Conservation (phyloP, 345 rosid genomes). For the Erysimum cheiranthoides region DNA sequence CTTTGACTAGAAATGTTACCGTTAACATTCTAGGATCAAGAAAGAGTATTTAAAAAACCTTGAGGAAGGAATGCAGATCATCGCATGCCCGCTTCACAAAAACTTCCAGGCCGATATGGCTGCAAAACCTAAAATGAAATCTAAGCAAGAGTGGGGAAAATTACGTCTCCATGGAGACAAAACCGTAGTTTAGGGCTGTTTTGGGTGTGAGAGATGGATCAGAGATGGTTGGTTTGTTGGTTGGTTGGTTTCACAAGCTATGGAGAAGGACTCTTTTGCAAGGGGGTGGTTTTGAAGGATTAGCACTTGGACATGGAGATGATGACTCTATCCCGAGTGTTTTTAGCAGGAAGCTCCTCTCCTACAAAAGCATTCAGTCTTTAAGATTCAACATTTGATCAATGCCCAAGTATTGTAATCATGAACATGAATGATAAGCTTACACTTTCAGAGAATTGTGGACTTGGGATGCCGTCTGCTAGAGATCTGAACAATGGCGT, state of each 20-base stretch:
- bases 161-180: conserved; percentile 43
- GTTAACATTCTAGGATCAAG: conserved; percentile 44
- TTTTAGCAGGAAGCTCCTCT: conserved; percentile 83
- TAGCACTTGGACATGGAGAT: conserved; percentile 61
- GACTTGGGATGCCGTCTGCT: conserved; percentile 97
- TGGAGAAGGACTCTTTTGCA: conserved; percentile 98
- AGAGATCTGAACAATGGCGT: conserved; percentile 96
- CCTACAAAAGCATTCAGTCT: conserved; percentile 57
- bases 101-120: conserved; percentile 79
- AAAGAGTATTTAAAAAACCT: conserved; percentile 16
- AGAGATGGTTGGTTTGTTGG: conserved; percentile 28
- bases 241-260: conserved; percentile 60
- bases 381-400: conserved; percentile 11
- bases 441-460: conserved; percentile 97
- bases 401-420: not conserved
- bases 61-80: conserved; percentile 66
- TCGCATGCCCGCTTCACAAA: conserved; percentile 67
- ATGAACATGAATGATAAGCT: conserved; percentile 42
- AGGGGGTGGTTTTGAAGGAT: conserved; percentile 73
- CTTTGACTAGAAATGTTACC: conserved; percentile 45
- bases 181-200: conserved; percentile 10
- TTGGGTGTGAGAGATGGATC: conserved; percentile 1
- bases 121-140: conserved; percentile 58
- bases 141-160: conserved; percentile 37
- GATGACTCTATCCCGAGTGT: conserved; percentile 90